These are phyloP conservation scores for Talaromyces sp. DNA, from an alignment of 2,329 filamentous ascomycete genomes.

Conservation along the genomic window DNA sequence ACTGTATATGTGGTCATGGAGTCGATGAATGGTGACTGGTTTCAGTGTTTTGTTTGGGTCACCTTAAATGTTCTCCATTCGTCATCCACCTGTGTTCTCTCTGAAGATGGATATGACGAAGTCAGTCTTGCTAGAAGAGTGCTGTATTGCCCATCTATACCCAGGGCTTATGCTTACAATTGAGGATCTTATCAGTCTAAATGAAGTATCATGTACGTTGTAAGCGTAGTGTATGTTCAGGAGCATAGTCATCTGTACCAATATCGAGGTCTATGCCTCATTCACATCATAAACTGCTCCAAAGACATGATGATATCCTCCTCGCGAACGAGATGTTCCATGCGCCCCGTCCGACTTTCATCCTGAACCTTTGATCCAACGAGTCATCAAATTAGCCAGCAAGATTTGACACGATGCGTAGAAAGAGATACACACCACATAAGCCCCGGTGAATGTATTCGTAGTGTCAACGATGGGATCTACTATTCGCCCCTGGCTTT, in stretches of 20 bases:
- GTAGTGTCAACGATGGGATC: constrained; percentile 17
- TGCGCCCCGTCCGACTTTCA: not conserved
- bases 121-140: not conserved
- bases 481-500: constrained; percentile 13
- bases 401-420: not conserved
- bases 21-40: not conserved
- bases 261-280: too few species aligned
- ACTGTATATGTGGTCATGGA: not conserved
- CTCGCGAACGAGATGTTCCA: constrained; percentile 16
- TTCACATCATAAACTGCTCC: not conserved
- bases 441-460: constrained; percentile 17
- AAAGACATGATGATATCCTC: constrained; percentile 16
- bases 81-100: too few species aligned
- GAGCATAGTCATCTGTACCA: not conserved
- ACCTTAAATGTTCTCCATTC: too few species aligned
- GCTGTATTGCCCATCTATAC: not conserved
- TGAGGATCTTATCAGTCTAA: not conserved
- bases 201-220: not conserved
- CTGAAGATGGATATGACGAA: too few species aligned
- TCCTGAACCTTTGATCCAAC: constrained; percentile 8
- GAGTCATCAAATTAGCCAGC: not conserved
- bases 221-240: not conserved
- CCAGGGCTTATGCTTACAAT: not conserved
- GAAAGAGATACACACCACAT: not conserved
- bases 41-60: too few species aligned